Conservation (phyloP, 176 grass and related monocot species). For the Puccinellia tenuiflora region DNA sequence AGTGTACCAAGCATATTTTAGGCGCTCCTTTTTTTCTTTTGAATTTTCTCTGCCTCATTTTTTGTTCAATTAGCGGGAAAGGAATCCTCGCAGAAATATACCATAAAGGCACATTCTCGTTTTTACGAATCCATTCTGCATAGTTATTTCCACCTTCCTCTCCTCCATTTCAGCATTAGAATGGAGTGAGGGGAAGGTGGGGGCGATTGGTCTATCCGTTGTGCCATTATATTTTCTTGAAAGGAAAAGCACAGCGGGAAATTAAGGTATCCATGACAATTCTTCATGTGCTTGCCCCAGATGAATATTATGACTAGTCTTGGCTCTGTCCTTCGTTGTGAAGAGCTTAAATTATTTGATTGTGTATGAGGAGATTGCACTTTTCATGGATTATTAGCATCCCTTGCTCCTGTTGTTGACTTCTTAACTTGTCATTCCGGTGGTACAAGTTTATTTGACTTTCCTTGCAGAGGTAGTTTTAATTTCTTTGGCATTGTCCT, state of each 20-base stretch:
- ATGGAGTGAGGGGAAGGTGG: conserved; percentile 36
- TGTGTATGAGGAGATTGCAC: background rate
- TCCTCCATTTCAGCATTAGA: conserved; percentile 28
- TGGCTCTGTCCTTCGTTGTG: background rate
- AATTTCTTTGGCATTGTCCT: background rate
- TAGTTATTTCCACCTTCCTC: conserved; percentile 26
- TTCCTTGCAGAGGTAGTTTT: background rate
- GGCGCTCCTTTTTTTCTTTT: background rate
- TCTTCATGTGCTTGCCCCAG: background rate
- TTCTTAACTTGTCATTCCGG: background rate
- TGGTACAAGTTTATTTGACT: background rate
- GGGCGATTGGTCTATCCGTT: background rate
- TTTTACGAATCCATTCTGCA: conserved; percentile 8
- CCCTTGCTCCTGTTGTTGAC: background rate
- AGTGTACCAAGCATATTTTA: background rate
- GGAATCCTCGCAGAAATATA: background rate
- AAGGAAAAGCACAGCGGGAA: background rate
- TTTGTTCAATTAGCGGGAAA: background rate
- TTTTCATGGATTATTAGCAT: background rate
- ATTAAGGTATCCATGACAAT: background rate
- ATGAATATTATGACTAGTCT: background rate
- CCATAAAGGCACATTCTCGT: background rate
- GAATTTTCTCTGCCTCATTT: background rate
- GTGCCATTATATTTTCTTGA: background rate
- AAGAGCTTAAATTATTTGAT: background rate